Base-by-base conservation (phyloP, 1,284 basidiomycete genomes). In the Leccinum pachyderme region DNA sequence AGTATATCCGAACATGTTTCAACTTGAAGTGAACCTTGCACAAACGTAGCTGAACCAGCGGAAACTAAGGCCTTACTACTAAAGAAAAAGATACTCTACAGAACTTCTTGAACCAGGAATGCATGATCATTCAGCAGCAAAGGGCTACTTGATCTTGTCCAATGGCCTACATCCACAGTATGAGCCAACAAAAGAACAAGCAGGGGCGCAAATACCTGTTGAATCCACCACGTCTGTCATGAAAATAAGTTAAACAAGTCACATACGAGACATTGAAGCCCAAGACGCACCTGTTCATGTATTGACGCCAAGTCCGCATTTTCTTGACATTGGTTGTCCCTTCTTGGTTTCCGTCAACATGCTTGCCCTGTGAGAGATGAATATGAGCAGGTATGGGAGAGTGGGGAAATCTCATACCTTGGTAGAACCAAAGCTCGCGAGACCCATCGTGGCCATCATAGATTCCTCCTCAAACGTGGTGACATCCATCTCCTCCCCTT, bases 301-400 rank as follows among this genome's bases (percentile, higher is more conserved):
- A 95, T 73, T 98, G 95, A 61, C 95, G 79, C 95, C 95, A 98
- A 28, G 93, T 96, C 53, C 95, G 80, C 60, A 87, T 83, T 75
- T 95, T 93, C 80, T 95, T 95, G 63, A 97, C 75, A 53, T 87
- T 73, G 2, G 82, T 83, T 2, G 62, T 68, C 32, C 94, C 94
- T 60, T 88, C 84, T 71, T 94, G 89, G 61, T 95, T 94, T 25
- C 90, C 92, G 56, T 81, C 77, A 35, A 93, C 89, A 51, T 79
- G 81, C 65, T 89, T 91, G 51, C 87, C 87, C 92, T 94, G 61
- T 13, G 51, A 41, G 50, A 39, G 37, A 18, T n/a, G 41, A 49
- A 47, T 37, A 48, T 62, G 27, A 22, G 18, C 12, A 52, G 29
- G 46, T 18, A 37, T 29, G 32, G 35, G 28, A 32, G 7, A 3